Evolutionary conservation across 495 filamentous ascomycete species (phyloP), one percentile per base, ranked within the genome.

Genomic region (Aspergillus bridgeri): DNA sequence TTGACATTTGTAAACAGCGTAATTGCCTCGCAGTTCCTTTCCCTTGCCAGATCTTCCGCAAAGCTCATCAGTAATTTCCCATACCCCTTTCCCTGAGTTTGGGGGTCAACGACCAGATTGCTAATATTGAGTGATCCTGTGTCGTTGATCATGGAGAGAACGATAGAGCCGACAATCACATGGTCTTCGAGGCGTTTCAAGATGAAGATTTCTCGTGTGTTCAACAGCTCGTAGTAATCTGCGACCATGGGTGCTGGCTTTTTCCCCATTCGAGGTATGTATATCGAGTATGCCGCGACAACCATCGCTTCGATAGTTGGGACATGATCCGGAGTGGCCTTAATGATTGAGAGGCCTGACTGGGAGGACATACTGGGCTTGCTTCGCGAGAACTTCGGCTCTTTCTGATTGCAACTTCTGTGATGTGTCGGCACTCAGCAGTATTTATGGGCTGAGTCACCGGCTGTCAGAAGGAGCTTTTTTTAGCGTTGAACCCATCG

Each of bases 1-100:
- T 70, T 71, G 42, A 65, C 68, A 63, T 75, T 75, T 0, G 73
- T 74, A 45, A 62, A 74, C 2, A 75, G 57, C 1, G 54, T 67
- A 18, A 75, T 8, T 1, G 58, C 62, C 3, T 5, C 29, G 2
- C 27, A 57, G 13, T 25, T 44, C 33, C 56, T 45, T 17, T 47
- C 43, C 21, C 25, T 46, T 0, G 59, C 64, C 44, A 57, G 18
- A 2, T 43, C 38, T 45, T 69, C 66, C 0, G 58, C 66, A 29
- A 52, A 48, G 0, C 56, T 49, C 62, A 74, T 64, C 43, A 74
- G 51, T 1, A 64, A 48, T 8, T 64, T 62, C 15, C 69, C 72
- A 47, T 73, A 75, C 2, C 72, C 72, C 25, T 51, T 61, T 19
- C 68, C 65, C 44, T 74, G 72, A 0, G 60, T 48, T 0, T 43